phyloP scores from a whole-genome alignment of 352 stramenopile species.

The Pythium phragmiticola region DNA sequence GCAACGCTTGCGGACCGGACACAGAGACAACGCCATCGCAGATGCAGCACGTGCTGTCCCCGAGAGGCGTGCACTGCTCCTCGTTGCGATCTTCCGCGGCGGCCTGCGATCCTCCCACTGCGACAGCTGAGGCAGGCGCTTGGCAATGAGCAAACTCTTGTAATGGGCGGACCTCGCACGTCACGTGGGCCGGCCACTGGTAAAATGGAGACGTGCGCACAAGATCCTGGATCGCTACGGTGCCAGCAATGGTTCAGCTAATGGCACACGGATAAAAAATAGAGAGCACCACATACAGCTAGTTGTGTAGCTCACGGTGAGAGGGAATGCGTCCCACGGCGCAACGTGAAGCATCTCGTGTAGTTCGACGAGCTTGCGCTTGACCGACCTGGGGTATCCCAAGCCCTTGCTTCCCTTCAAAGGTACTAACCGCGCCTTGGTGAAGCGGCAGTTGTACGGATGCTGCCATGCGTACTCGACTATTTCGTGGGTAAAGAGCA shows the following conservation, averaged over 20 bases:
- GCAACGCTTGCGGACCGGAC: slow-evolving; percentile 17
- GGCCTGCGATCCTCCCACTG: neutral
- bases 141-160: slow-evolving; percentile 23
- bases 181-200: slow-evolving; percentile 32
- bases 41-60: slow-evolving; percentile 35
- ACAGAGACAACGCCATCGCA: slow-evolving; percentile 36
- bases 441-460: slow-evolving; percentile 54
- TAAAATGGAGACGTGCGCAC: slow-evolving; percentile 40
- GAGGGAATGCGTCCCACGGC: slow-evolving; percentile 44
- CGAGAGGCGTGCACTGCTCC: neutral
- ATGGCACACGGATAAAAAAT: neutral
- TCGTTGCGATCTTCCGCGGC: neutral
- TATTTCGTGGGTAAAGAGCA: slow-evolving; percentile 15
- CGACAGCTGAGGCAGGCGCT: neutral
- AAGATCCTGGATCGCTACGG: slow-evolving; percentile 32
- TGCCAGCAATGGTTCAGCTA: neutral
- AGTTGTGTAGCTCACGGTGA: slow-evolving; percentile 58
- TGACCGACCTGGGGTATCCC: slow-evolving; percentile 54
- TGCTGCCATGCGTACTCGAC: slow-evolving; percentile 84
- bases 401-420: slow-evolving; percentile 39
- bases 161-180: slow-evolving; percentile 38
- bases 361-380: slow-evolving; percentile 71
- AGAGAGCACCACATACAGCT: slow-evolving; percentile 22
- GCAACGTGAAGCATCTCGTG: slow-evolving; percentile 58
- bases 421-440: slow-evolving; percentile 33